These are phyloP conservation scores for Rhizopus microsporus DNA, from an alignment of 371 early-diverging fungal genomes.

Conservation along the genomic window DNA sequence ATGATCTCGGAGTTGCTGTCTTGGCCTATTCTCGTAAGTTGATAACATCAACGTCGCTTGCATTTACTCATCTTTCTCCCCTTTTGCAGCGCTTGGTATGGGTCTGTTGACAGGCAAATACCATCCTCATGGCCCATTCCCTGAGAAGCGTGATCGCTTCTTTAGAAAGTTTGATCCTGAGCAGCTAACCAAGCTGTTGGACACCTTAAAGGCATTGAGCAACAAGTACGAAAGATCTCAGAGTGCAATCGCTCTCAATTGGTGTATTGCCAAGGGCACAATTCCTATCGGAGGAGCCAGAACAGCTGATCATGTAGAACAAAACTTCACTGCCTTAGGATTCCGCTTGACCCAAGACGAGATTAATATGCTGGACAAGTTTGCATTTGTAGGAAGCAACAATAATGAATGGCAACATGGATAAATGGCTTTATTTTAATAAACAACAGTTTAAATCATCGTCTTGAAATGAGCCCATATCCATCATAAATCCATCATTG, in stretches of 20 bases:
- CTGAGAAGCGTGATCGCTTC: slow-evolving; percentile 23
- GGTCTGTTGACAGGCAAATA: slow-evolving; percentile 57
- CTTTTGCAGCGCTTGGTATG: slow-evolving; percentile 40
- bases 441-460: slow-evolving; percentile 4
- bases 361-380: slow-evolving; percentile 45
- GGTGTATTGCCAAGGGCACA: slow-evolving; percentile 54
- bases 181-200: slow-evolving; percentile 30
- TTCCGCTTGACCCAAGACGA: slow-evolving; percentile 54
- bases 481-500: not conserved
- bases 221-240: slow-evolving; percentile 27
- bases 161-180: slow-evolving; percentile 29
- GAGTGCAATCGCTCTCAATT: slow-evolving; percentile 48
- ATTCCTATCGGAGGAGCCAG: slow-evolving; percentile 60
- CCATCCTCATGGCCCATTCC: slow-evolving; percentile 43
- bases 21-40: slow-evolving; percentile 58
- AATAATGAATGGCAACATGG: slow-evolving; percentile 52
- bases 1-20: slow-evolving; percentile 61
- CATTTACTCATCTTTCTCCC: not conserved
- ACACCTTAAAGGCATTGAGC: slow-evolving; percentile 27
- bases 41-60: not conserved
- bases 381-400: slow-evolving; percentile 43
- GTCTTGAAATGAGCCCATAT: too few relatives aligned
- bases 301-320: slow-evolving; percentile 53
- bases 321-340: slow-evolving; percentile 49
- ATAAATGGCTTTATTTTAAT: slow-evolving; percentile 22